Evolutionary conservation across 2,329 filamentous ascomycete genomes (phyloP), one percentile per base, ranked within the genome.

Genomic region (Neofusicoccum cordaticola): DNA sequence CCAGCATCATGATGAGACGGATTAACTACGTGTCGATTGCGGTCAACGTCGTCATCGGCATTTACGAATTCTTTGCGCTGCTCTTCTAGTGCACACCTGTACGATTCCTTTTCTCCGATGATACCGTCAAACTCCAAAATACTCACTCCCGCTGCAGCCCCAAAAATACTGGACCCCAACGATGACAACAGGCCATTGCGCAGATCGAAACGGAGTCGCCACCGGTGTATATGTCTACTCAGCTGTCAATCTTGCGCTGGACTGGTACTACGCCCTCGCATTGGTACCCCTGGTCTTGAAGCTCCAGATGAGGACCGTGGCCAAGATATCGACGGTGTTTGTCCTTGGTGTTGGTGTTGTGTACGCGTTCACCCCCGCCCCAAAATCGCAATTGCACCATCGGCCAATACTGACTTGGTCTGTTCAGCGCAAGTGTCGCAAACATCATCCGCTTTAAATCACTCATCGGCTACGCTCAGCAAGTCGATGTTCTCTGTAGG

Each of bases 221-320:
- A 44, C 22, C 13, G 60, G 60, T 9, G 41, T 62, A n/a, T 62
- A 62, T 17, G 60, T 62, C 2, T 62, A 62, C 22, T 62, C 37
- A 2, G 39, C 47, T 4, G 9, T 62, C 15, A 51, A 62, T 31
- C 37, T 62, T 2, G 27, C 19, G 17, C 22, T 62, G 37, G 60
- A 62, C 19, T 52, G 47, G 47, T 62, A 62, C 47, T 62, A 62
- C 7, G 60, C 60, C 6, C 35, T 62, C 4, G 60, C 60, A 34
- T 15, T 62, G 37, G 60, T 41, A 17, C 60, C 60, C 6, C 22
- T 62, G 47, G 50, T 62, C 4, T 62, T 47, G 47, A 52, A 22
- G 60, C 47, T 62, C 9, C 60, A 62, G 22, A 50, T 44, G 47
- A 57, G 37, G 22, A 44, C 19, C 9, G 35, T 27, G 37, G 60